Evolutionary conservation across 352 stramenopile genomes (phyloP).

Genomic region (Blastocystis hominis): DNA sequence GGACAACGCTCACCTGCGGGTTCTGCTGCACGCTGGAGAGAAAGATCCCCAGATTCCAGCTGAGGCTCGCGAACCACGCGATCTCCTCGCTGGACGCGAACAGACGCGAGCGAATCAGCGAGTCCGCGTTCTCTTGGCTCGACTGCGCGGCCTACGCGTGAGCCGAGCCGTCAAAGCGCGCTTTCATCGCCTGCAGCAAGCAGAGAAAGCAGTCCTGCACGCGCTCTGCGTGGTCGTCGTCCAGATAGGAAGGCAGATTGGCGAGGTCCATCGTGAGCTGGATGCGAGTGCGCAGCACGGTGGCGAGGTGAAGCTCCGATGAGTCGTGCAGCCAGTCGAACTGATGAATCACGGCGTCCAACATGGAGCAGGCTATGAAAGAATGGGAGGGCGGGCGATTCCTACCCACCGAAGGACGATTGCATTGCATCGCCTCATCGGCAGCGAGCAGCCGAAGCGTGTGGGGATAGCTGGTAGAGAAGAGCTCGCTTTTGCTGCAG

Average conservation of each 20-base stretch:
- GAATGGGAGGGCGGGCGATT: background rate
- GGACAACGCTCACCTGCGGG: background rate
- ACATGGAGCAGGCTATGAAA: background rate
- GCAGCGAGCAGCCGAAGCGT: background rate
- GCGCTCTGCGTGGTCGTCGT: background rate
- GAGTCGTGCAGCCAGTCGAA: background rate
- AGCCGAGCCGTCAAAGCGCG: background rate
- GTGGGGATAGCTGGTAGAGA: background rate
- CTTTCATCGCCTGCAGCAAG: background rate
- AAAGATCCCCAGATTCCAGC: slow-evolving; percentile 19
- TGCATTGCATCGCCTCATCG: background rate
- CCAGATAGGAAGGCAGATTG: background rate
- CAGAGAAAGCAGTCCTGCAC: background rate
- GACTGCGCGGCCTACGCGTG: background rate
- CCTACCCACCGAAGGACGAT: background rate
- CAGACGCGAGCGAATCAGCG: background rate
- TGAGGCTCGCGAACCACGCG: slow-evolving; percentile 4
- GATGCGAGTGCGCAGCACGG: background rate
- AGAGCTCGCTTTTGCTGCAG: background rate
- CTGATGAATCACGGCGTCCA: background rate
- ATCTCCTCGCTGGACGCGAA: slow-evolving; percentile 1
- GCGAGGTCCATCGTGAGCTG: slow-evolving; percentile 24
- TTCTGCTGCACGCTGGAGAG: background rate
- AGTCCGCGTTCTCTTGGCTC: background rate
- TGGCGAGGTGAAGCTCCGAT: background rate